phyloP scores from a whole-genome alignment of 2,329 filamentous ascomycete species.

The Xylariaceae sp. region DNA sequence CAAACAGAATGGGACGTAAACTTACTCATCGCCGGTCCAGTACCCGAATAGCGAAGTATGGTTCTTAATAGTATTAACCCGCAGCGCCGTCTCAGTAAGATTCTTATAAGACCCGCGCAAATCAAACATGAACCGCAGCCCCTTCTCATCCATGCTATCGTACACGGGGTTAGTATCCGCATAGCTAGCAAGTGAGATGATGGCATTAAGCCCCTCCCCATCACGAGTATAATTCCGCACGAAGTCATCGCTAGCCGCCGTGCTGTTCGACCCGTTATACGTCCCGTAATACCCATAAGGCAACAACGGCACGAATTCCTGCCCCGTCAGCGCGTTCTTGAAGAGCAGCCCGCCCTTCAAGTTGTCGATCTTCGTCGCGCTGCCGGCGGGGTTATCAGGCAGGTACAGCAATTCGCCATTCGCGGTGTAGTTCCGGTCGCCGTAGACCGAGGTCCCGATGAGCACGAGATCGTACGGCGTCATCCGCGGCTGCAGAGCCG shows the following conservation, averaged over 20 bases:
- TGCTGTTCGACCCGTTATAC: conserved; percentile 36
- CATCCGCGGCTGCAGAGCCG: conserved; percentile 34
- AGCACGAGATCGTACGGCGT: conserved; percentile 40
- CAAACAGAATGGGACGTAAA: no score
- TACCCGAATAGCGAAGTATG: conserved; percentile 42
- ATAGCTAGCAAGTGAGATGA: conserved; percentile 42
- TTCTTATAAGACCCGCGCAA: conserved; percentile 44
- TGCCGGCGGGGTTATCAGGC: conserved; percentile 41
- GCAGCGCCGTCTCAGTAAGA: conserved; percentile 37
- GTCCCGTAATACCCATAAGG: conserved; percentile 44
- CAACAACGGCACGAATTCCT: conserved; percentile 39
- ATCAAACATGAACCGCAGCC: conserved; percentile 44
- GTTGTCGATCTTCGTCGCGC: conserved; percentile 45
- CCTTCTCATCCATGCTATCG: conserved; percentile 38
- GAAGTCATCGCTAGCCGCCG: conserved; percentile 31
- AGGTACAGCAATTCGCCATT: conserved; percentile 40
- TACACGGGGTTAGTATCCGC: conserved; percentile 37
- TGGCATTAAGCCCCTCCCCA: conserved; percentile 41
- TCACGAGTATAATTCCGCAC: conserved; percentile 38
- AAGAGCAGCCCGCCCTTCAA: conserved; percentile 42
- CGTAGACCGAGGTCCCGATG: conserved; percentile 32
- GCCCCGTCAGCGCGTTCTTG: conserved; percentile 35
- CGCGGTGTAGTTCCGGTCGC: conserved; percentile 36
- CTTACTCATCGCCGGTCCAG: conserved; percentile 45
- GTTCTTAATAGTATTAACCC: conserved; percentile 40